Percentiles rank a stretch among this genome's conserved stretches.
Evolutionary conservation across 495 filamentous ascomycete genomes (phyloP).

Genomic region (Hapsidospora chrysogenum): DNA sequence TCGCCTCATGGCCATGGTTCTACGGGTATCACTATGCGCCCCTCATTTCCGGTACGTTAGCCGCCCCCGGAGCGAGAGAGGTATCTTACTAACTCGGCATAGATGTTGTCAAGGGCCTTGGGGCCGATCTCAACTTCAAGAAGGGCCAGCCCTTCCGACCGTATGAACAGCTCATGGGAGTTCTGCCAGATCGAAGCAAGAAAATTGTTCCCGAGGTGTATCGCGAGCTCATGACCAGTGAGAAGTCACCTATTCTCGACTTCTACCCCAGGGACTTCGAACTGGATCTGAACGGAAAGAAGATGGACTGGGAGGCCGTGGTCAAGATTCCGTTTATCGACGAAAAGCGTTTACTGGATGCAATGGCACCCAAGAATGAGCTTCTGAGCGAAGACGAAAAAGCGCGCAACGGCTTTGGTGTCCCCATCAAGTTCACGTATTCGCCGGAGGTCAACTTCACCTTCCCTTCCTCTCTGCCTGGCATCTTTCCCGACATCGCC

Average conservation of each 20-base stretch:
- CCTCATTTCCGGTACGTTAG: conserved; percentile 63
- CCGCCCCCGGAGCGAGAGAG: neutral
- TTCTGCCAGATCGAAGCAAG: conserved; percentile 92
- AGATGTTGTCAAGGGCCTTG: conserved; percentile 80
- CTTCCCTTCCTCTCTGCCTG: conserved; percentile 74
- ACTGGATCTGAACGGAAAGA: conserved; percentile 99
- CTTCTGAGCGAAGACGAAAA: conserved; percentile 61
- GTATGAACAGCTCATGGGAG: conserved; percentile 96
- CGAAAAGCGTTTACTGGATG: conserved; percentile 62
- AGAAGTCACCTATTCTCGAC: conserved; percentile 88
- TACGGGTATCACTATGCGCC: conserved; percentile 94
- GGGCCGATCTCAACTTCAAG: conserved; percentile 78
- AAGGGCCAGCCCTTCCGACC: conserved; percentile 89
- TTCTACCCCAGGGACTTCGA: conserved; percentile 98
- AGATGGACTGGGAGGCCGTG: conserved; percentile 99
- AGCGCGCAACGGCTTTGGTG: conserved; percentile 75
- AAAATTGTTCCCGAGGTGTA: conserved; percentile 82
- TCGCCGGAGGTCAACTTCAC: conserved; percentile 54
- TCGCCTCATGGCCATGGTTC: conserved; percentile 98
- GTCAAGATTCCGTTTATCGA: conserved; percentile 99
- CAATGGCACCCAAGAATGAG: conserved; percentile 71
- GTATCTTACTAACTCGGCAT: no score
- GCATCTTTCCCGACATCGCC: conserved; percentile 78
- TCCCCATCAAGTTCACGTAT: conserved; percentile 84
- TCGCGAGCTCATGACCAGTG: conserved; percentile 79